These are phyloP conservation scores for Astragalus membranaceus DNA, from an alignment of 306 rosid species.

Conservation along the genomic window DNA sequence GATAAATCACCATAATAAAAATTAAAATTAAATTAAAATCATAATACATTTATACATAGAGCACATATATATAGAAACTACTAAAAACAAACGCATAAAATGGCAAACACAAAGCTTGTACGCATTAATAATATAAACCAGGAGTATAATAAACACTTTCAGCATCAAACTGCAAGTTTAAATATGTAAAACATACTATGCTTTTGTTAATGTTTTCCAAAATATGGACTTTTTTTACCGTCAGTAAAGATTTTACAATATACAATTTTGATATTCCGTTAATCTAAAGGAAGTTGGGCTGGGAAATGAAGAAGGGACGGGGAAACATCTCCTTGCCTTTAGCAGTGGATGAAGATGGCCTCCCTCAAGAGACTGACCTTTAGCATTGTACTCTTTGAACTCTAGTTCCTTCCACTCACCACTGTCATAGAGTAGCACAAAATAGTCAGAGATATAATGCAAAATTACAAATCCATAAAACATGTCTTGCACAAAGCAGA, in stretches of 20 bases:
- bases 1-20: too few species aligned
- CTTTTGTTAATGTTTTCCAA: background rate
- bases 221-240: background rate
- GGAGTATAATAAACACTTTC: background rate
- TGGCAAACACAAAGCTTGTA: background rate
- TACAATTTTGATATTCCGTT: background rate
- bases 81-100: too few species aligned
- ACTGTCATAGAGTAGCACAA: conserved; percentile 28
- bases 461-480: background rate
- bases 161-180: background rate
- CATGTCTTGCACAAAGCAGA: background rate
- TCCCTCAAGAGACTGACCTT: conserved; percentile 79
- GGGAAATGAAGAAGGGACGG: background rate
- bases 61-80: too few species aligned
- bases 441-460: background rate
- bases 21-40: background rate
- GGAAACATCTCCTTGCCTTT: conserved; percentile 53
- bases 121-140: background rate
- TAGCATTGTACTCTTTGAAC: conserved; percentile 83
- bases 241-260: background rate
- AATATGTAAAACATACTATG: background rate
- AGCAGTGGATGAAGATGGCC: conserved; percentile 93
- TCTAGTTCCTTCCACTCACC: conserved; percentile 86
- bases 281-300: background rate
- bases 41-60: background rate